Conservation (phyloP, 2,329 filamentous ascomycete genomes). For the Arthrobotrys iridis region DNA sequence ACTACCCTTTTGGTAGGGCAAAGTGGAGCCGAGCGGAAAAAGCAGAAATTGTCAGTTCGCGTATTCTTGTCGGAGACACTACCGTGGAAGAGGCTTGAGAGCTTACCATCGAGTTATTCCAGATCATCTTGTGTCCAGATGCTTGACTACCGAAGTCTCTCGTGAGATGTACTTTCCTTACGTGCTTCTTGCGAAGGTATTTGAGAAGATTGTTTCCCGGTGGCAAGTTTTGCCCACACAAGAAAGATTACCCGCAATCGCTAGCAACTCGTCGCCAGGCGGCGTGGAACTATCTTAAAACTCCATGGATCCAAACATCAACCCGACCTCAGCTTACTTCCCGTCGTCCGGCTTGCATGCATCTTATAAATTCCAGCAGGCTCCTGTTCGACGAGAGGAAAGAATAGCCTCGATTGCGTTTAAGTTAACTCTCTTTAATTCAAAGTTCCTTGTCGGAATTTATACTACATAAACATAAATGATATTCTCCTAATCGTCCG, state of each 20-base stretch:
- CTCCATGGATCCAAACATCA: not conserved
- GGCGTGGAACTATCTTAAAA: not conserved
- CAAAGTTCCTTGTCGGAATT: no score
- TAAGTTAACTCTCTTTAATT: not conserved
- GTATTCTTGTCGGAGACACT: constrained; percentile 26
- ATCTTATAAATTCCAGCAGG: not conserved
- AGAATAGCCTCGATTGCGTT: not conserved
- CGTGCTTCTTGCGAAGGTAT: no score
- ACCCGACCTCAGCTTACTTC: not conserved
- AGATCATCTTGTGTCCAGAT: no score
- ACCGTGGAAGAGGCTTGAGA: no score
- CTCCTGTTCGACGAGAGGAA: not conserved
- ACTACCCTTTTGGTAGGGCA: not conserved
- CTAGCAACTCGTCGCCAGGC: no score
- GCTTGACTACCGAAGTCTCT: not conserved
- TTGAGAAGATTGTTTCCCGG: not conserved
- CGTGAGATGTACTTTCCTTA: not conserved
- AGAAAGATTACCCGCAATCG: constrained; percentile 15
- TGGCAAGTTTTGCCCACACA: not conserved
- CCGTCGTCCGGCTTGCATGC: constrained; percentile 7
- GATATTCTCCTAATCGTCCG: no score
- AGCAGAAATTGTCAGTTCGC: constrained; percentile 24
- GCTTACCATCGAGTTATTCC: no score
- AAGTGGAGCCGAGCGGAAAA: constrained; percentile 23
- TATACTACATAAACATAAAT: no score